These are phyloP conservation scores for Clitocybe nebularis DNA, from an alignment of 1,284 basidiomycete genomes.

Conservation along the genomic window DNA sequence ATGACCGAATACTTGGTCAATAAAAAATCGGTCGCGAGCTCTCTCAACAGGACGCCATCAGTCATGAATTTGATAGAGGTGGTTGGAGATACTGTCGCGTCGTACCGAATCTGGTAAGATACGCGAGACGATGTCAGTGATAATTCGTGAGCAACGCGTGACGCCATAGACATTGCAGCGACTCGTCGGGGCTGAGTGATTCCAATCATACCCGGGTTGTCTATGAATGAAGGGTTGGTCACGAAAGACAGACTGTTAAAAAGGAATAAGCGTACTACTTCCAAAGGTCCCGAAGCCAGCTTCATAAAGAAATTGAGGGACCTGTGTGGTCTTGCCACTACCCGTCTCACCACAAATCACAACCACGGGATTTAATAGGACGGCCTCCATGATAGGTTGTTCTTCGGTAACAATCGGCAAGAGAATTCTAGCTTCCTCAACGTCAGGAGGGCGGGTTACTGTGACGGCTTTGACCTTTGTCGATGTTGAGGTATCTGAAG, in stretches of 20 bases:
- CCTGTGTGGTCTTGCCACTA: conserved; percentile 97
- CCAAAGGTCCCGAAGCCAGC: conserved; percentile 88
- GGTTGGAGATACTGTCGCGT: conserved; percentile 83
- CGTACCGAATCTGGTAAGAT: conserved; percentile 97
- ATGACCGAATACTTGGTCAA: conserved; percentile 90
- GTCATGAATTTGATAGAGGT: conserved; percentile 99
- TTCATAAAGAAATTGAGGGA: conserved; percentile 96
- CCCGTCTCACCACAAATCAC: conserved; percentile 97
- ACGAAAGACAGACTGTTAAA: neutral
- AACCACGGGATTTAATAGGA: conserved; percentile 85
- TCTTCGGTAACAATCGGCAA: conserved; percentile 94
- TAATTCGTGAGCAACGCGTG: conserved; percentile 88
- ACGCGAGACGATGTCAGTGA: conserved; percentile 77
- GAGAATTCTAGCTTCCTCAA: conserved; percentile 75
- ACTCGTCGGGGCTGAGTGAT: conserved; percentile 97
- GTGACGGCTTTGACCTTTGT: conserved; percentile 45
- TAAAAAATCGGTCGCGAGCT: conserved; percentile 89
- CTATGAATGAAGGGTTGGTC: conserved; percentile 33
- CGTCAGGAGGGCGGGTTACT: conserved; percentile 68
- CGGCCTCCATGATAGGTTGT: conserved; percentile 90
- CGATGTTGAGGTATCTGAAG: conserved; percentile 23
- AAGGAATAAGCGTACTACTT: conserved; percentile 53
- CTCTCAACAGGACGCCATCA: conserved; percentile 93
- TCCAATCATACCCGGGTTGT: conserved; percentile 97
- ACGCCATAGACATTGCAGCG: conserved; percentile 94